Conservation (phyloP, 441 rosid genomes). For the Pelargonium fulgidum region DNA sequence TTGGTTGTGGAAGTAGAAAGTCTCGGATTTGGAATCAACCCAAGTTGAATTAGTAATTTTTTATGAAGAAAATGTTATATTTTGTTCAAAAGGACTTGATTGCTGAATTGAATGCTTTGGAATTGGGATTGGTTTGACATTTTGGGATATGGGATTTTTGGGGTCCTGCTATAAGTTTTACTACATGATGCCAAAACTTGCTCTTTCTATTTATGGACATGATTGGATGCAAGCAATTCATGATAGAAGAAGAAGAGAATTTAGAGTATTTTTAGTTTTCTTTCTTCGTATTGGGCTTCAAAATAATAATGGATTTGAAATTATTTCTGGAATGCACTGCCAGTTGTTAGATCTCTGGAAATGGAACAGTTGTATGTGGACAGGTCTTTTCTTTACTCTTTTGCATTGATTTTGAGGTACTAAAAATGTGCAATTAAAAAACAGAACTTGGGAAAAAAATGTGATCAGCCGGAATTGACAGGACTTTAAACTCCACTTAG, state of each 20-base stretch:
- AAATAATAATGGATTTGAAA: too few species aligned
- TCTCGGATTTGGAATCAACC: neutral
- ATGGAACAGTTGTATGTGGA: too few species aligned
- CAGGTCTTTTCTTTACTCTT: too few species aligned
- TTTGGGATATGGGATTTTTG: neutral
- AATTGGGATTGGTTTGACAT: neutral
- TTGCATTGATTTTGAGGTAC: too few species aligned
- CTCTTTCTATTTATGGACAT: neutral
- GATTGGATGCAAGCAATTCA: neutral
- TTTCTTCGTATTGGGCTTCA: too few species aligned
- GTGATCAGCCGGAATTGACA: too few species aligned
- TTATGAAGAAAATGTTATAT: too few species aligned
- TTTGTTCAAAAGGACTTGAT: neutral
- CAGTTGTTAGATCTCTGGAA: too few species aligned
- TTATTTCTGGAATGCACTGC: too few species aligned
- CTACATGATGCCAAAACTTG: conserved; percentile 1
- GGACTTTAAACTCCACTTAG: too few species aligned
- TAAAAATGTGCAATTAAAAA: too few species aligned
- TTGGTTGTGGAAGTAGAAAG: neutral
- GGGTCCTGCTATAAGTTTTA: neutral
- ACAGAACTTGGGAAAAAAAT: too few species aligned
- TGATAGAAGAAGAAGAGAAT: neutral
- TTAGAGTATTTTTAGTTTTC: neutral
- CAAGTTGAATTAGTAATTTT: neutral
- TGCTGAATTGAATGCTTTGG: neutral